These are phyloP conservation scores for Kazachstania taianensis DNA, from an alignment of 805 yeast species.

Conservation along the genomic window DNA sequence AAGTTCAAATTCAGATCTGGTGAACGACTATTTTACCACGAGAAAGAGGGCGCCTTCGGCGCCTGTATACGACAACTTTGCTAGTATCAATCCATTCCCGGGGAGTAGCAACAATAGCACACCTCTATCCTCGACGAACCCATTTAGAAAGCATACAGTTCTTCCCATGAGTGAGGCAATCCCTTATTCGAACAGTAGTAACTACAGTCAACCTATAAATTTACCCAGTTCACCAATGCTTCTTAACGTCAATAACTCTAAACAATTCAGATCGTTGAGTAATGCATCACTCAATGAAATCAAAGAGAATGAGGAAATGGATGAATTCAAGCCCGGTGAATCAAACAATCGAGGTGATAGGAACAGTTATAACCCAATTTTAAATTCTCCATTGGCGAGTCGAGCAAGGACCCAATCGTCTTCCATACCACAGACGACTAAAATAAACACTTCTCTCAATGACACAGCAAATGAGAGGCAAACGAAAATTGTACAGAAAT, in stretches of 20 bases:
- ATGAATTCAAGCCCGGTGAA: slow-evolving; percentile 13
- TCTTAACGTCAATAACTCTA: no score
- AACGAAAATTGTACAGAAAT: neutral
- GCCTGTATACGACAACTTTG: no score
- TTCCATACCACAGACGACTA: neutral
- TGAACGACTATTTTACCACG: neutral
- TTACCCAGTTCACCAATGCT: no score
- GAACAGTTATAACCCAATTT: neutral
- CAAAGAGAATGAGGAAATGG: slow-evolving; percentile 26
- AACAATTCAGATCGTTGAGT: no score
- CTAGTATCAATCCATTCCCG: no score
- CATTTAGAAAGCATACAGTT: no score
- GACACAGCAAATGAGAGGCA: neutral
- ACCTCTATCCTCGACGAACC: no score
- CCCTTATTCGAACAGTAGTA: no score
- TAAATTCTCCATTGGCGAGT: neutral
- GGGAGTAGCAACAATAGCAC: no score
- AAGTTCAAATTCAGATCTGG: neutral
- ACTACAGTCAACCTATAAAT: no score
- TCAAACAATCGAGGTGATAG: neutral
- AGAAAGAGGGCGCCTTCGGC: slow-evolving; percentile 6
- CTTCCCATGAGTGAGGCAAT: no score
- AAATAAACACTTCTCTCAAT: neutral
- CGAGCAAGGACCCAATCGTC: neutral
- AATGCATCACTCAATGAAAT: slow-evolving; percentile 28